Evolutionary conservation across 495 filamentous ascomycete genomes (phyloP).

Genomic region (Tuber magnatum): DNA sequence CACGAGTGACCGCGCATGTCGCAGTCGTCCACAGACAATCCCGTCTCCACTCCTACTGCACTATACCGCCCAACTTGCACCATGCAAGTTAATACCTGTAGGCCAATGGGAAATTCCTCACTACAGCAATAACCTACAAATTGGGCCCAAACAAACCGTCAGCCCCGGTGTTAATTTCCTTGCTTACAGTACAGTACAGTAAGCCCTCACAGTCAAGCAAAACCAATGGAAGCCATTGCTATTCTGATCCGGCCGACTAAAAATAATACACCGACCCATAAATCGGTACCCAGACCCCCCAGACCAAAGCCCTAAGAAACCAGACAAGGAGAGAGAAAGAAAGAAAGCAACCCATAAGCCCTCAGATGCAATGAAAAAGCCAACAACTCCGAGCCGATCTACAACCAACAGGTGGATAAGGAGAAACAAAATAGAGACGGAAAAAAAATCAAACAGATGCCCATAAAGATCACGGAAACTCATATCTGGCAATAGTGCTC

Average conservation of each 20-base stretch:
- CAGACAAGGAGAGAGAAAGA: not conserved
- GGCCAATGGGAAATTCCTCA: not conserved
- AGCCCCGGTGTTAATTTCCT: not conserved
- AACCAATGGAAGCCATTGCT: not conserved
- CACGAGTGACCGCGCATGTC: not conserved
- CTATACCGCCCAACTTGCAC: not conserved
- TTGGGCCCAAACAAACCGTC: not conserved
- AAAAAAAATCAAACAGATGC: not conserved
- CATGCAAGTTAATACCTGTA: not conserved
- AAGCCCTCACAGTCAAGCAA: not conserved
- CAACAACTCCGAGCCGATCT: not conserved
- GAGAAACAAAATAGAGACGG: not conserved
- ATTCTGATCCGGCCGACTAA: not conserved
- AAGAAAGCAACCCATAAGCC: not conserved
- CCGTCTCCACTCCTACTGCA: not conserved
- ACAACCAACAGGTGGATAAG: not conserved
- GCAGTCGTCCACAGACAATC: not conserved
- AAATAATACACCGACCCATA: not conserved
- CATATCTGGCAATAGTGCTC: not conserved
- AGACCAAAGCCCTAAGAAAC: not conserved
- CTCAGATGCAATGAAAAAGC: not conserved
- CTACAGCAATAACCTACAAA: not conserved
- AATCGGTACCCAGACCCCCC: not conserved
- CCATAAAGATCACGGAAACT: not conserved
- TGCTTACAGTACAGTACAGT: not conserved